Evolutionary conservation across 1,284 basidiomycete genomes (phyloP).

Genomic region (Marasmius tenuissimus): DNA sequence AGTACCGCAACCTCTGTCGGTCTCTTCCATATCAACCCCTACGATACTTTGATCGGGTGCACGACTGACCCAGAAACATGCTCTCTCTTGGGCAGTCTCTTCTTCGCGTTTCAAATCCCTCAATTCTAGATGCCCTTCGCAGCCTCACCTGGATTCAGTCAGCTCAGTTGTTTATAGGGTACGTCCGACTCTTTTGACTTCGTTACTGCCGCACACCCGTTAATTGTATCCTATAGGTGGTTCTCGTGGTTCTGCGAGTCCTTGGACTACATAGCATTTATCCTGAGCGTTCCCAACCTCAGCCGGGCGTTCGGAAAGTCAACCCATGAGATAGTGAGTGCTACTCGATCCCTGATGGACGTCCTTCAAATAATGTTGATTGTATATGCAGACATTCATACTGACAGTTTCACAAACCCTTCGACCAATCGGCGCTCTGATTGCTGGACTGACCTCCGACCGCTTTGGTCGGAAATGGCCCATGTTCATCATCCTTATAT

Average conservation of each 20-base stretch:
- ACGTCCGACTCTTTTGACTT: slow-evolving; percentile 20
- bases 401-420: slow-evolving; percentile 94
- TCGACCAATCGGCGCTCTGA: slow-evolving; percentile 76
- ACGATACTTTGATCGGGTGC: too few relatives aligned
- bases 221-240: slow-evolving; percentile 62
- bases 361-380: not conserved
- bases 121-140: slow-evolving; percentile 26
- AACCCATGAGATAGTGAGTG: slow-evolving; percentile 55
- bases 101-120: too few relatives aligned
- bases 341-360: slow-evolving; percentile 27
- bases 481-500: slow-evolving; percentile 15
- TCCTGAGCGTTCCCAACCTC: slow-evolving; percentile 64
- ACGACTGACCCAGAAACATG: too few relatives aligned
- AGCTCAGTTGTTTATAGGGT: slow-evolving; percentile 65
- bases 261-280: slow-evolving; percentile 83
- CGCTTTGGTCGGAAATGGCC: slow-evolving; percentile 21
- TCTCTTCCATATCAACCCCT: too few relatives aligned
- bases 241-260: slow-evolving; percentile 81
- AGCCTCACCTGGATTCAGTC: slow-evolving; percentile 46
- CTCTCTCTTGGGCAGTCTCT: too few relatives aligned
- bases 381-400: slow-evolving; percentile 59
- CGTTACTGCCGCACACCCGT: slow-evolving; percentile 2
- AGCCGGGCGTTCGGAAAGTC: slow-evolving; percentile 49
- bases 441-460: slow-evolving; percentile 19
- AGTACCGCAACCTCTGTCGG: too few relatives aligned